Evolutionary conservation across 306 rosid species (phyloP), one percentile per base, ranked within the genome.

Genomic region (Nissolia schottii): DNA sequence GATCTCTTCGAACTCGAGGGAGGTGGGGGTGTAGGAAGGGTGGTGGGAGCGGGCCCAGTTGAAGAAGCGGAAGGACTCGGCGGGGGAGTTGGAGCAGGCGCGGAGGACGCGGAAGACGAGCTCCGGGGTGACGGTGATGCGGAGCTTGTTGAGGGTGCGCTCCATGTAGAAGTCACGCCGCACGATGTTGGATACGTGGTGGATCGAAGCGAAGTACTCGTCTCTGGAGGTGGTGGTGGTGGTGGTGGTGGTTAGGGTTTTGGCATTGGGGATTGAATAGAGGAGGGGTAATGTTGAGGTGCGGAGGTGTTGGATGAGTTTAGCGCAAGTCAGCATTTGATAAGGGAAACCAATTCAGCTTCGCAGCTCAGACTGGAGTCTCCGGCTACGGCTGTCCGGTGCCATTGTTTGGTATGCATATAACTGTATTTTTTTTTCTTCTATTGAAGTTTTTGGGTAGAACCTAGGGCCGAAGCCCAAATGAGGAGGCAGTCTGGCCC

Each of bases 161-260:
- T 93, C 98, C 82, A 93, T 24, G 92, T 84, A 93, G 89, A 88
- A 81, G 77, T 93, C 97, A 27, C 96, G 93, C 5, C 95, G 93
- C 28, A 93, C 96, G 38, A 90, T 86, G 84, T 93, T 89, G n/a
- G 93, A 76, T 27, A 93, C 84, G 80, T 88, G 92, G 78, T 93
- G 96, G 78, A 93, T 83, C 23, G 91, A 93, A 0, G 96, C 85
- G 48, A 90, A 93, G 87, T 93, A 93, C 9, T 93, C 89, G 64
- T 90, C 98, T 46, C 71, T 87, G 31, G 80, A 0, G 11, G 59
- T 8, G 11, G 48, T 0, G 49, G 34, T 3, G 73, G 45, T 3
- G 12, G 66, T 8, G 46, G 59, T 6, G 45, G 78, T 63, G 58
- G 70, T 49, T 67, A 76, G 76, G 70, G 81, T 75, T 79, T 41